phyloP scores from a whole-genome alignment of 805 yeast species.

The Metschnikowia kunwiensis region DNA sequence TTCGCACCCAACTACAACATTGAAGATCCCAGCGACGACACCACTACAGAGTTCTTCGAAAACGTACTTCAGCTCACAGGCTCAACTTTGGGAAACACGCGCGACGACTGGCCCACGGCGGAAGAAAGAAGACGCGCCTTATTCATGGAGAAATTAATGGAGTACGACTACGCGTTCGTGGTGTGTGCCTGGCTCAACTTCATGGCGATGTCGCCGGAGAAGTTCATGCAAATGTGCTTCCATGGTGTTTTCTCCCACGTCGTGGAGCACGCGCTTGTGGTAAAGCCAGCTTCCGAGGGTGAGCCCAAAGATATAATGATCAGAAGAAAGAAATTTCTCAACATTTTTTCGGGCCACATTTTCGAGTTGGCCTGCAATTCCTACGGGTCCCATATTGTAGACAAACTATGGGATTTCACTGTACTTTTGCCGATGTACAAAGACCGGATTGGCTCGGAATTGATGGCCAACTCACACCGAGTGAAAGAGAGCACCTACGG shows the following conservation, averaged over 20 bases:
- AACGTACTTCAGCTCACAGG: constrained; percentile 60
- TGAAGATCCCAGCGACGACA: constrained; percentile 26
- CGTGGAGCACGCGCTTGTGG: constrained; percentile 57
- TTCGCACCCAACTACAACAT: constrained; percentile 40
- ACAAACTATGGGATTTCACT: constrained; percentile 78
- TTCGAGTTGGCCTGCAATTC: constrained; percentile 74
- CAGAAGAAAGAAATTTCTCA: constrained; percentile 65
- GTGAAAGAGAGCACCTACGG: constrained; percentile 89
- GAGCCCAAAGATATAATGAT: constrained; percentile 47
- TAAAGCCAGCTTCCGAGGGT: constrained; percentile 43
- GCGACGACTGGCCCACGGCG: constrained; percentile 89
- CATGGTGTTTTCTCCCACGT: constrained; percentile 93
- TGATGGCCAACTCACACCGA: constrained; percentile 54
- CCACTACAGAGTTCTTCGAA: constrained; percentile 55
- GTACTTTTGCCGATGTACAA: constrained; percentile 75
- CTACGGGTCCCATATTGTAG: constrained; percentile 88
- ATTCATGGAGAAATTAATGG: constrained; percentile 69
- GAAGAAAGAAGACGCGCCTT: constrained; percentile 80
- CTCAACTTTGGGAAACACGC: constrained; percentile 77
- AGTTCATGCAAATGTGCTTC: constrained; percentile 67
- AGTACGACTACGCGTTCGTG: constrained; percentile 61
- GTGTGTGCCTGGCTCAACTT: constrained; percentile 57
- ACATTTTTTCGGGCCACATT: constrained; percentile 53
- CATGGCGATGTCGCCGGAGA: constrained; percentile 56
- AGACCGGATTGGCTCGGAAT: constrained; percentile 75